Conservation (phyloP, 805 yeast species). For the Metschnikowia chrysomelidarum region DNA sequence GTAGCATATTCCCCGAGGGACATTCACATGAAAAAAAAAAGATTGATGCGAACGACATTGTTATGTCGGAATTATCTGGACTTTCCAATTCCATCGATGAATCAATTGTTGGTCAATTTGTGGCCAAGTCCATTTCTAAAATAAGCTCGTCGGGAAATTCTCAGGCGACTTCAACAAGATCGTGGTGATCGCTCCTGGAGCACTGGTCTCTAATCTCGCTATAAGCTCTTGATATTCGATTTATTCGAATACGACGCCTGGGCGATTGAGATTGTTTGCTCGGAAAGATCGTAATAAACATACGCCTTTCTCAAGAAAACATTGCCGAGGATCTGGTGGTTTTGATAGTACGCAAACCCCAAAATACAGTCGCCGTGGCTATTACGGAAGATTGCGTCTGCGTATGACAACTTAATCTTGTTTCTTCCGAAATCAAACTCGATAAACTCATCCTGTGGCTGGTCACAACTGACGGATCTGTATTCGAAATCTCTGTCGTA, state of each 20-base stretch:
- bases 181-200: no score
- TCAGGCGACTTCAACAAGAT: no score
- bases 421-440: conserved; percentile 14
- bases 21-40: no score
- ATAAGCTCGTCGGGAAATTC: no score
- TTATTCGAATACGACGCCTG: conserved; percentile 10
- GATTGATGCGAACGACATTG: no score
- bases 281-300: conserved; percentile 18
- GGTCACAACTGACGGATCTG: conserved; percentile 13
- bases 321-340: conserved; percentile 16
- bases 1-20: no score
- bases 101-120: no score
- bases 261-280: conserved; percentile 15
- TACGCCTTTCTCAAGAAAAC: conserved; percentile 21
- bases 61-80: no score
- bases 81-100: no score
- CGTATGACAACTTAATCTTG: conserved; percentile 7
- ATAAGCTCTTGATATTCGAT: conserved; percentile 12
- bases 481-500: conserved; percentile 6
- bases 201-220: neutral
- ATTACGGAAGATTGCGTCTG: conserved; percentile 8
- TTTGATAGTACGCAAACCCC: conserved; percentile 12
- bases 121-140: no score
- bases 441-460: conserved; percentile 13
- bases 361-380: conserved; percentile 11